Evolutionary conservation across 2,329 filamentous ascomycete genomes (phyloP), one percentile per base, ranked within the genome.

Genomic region (Diaporthe vaccinii): DNA sequence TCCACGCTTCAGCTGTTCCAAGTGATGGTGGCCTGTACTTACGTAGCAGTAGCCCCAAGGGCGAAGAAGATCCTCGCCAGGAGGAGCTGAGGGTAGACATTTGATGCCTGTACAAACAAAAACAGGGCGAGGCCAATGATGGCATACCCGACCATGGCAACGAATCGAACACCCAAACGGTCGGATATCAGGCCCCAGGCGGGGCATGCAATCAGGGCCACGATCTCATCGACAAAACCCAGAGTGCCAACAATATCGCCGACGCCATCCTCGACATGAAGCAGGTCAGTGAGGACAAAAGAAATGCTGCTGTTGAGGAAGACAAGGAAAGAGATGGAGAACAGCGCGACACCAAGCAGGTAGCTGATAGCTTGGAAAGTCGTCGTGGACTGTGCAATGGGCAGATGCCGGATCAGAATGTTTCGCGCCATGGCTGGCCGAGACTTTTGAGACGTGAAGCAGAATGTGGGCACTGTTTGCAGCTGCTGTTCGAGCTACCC

Each of bases 21-120:
- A 6, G 22, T n/a, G 17, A 55, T 22, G 31, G 3, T 6, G 65
- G 17, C n/a, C 36, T 41, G 4, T 20, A 74, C 89, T 85, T 82
- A 96, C 89, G 94, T 92, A 31, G 96, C 97, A n/a, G 96, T 95
- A 28, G 94, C 97, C 34, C 97, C 97, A 25, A 98, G 80, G 78
- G 96, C 97, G 84, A 99, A 99, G 73, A 97, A 87, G 69, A 98
- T 87, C 78, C 97, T 90, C 73, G 94, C 95, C 57, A 98, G 86
- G 73, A 98, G 86, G 78, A 99, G 87, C 82, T 98, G 93, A 14
- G 97, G 96, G 84, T 98, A 98, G 12, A 98, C 91, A 84, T 96
- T 95, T 79, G 87, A 89, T 39, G 95, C 95, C 87, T 97, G 95
- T 36, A 98, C 96, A 80, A 98, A 94, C 20, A 95, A 83, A 61